A percentile compares a stretch with the other conserved stretches of the same genome.
These are phyloP conservation scores for Peronospora destructor DNA, from an alignment of 352 stramenopile genomes.

Conservation along the genomic window DNA sequence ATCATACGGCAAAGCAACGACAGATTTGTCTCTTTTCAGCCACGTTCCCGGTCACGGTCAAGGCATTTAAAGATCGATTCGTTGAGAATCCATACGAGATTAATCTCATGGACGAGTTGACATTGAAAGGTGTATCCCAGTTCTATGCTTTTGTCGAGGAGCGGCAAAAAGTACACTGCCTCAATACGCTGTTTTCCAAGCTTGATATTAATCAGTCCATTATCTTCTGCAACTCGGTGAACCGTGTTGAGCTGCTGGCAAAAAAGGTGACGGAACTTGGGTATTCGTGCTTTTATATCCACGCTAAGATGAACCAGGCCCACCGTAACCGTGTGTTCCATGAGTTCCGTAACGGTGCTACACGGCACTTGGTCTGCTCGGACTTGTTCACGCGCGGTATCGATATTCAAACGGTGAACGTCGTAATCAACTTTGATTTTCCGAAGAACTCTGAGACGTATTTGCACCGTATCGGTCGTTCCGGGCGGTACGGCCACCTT, in stretches of 20 bases:
- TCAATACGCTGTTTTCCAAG: slow-evolving; percentile 99
- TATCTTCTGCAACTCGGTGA: slow-evolving; percentile 99
- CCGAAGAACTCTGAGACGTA: slow-evolving; percentile 99
- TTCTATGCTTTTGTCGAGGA: slow-evolving; percentile 99
- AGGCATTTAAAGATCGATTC: slow-evolving; percentile 98
- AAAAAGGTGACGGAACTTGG: slow-evolving; percentile 99
- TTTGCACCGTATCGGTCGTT: slow-evolving; percentile 98
- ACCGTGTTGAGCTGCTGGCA: slow-evolving; percentile 97
- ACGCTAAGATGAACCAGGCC: slow-evolving; percentile 99
- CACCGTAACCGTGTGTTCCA: slow-evolving; percentile 99
- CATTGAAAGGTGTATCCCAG: slow-evolving; percentile 97
- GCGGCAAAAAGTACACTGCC: slow-evolving; percentile 98
- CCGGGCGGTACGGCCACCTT: slow-evolving; percentile 97
- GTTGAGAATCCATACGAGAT: slow-evolving; percentile 98
- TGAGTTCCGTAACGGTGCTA: slow-evolving; percentile 97
- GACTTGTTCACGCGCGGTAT: slow-evolving; percentile 99
- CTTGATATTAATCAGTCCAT: slow-evolving; percentile 99
- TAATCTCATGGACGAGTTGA: slow-evolving; percentile 99
- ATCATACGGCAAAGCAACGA: slow-evolving; percentile 86
- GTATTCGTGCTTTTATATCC: slow-evolving; percentile 99
- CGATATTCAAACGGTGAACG: slow-evolving; percentile 99
- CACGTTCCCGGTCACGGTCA: slow-evolving; percentile 99
- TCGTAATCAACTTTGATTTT: slow-evolving; percentile 99
- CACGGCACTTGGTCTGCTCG: slow-evolving; percentile 95
- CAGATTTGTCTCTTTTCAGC: slow-evolving; percentile 99